Base-by-base conservation (phyloP, 1,139 yeast genomes). In the Nadsonia starkeyi-henricii region DNA sequence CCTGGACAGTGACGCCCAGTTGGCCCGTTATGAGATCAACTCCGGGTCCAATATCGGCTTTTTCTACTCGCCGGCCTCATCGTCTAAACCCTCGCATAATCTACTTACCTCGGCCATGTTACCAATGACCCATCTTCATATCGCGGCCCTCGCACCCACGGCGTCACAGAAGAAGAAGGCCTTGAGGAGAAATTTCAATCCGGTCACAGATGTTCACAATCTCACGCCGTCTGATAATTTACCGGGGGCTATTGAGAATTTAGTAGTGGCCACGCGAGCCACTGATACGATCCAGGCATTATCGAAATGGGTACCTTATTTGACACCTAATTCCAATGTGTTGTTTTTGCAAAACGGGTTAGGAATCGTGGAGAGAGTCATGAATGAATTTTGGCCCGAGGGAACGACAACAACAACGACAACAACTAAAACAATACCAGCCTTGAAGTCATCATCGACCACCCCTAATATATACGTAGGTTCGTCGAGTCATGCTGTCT, bases 291-390 rank as follows among this genome's bases (percentile, higher is more conserved):
- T 64, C 17, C 51, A 58, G 2, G 82, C 83, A 1, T 54, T 84
- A 21, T 55, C 59, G 41, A 71, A 71, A 30, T 72, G 77, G 53
- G 55, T 68, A 26, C 67, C 67, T 2, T 63, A 69, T 44, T 68
- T 79, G 44, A 55, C 62, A 19, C 55, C 65, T 4, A 54, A 64
- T 2, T 72, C 89, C 1, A 79, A 76, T 50, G 63, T 88, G 2
- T 56, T 88, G 43, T 63, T 88, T n/a, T 58, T 88, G 3, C 94
- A 88, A 56, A 83, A 85, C 58, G 94, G 93, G 2, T 70, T 79
- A 72, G 94, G 95, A 1, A 71, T 77, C 43, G 67, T 75, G 2
- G 82, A 81, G 17, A 69, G 71, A 43, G 61, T 86, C 36, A 68
- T 70, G 17, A 64, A 68, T 1, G 56, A 62, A 7, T 69, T 79